Base-by-base conservation (phyloP, 345 rosid genomes). In the Eutrema japonicum region DNA sequence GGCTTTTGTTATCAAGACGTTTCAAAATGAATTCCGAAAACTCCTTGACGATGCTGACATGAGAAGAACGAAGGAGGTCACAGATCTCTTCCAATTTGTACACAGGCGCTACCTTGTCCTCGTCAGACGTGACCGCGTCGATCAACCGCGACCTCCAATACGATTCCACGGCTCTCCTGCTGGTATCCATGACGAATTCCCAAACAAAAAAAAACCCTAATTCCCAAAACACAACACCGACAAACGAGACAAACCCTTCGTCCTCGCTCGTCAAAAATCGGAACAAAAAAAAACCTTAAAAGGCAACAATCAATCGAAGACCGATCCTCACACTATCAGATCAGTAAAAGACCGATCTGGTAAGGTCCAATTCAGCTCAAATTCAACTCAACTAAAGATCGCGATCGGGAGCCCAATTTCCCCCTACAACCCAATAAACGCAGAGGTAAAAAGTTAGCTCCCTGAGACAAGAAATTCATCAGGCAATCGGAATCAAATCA, bases 141-240 rank as follows among this genome's bases (percentile, higher is more conserved):
- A 92, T 71, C 94, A 95, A 84, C 82, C 92, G 81, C 75, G 98
- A 92, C 70, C 99, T 86, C 99, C 98, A 90, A 71, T 90, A 95
- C 70, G 99, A 90, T 72, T 95, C 99, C 82, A 95, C 98, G 14
- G 99, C 99, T 82, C 98, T 88, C 76, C 98, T 87, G 83, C 99
- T 95, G 63, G 99, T 92, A 82, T 95, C 98, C 99, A 95, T 95
- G 66, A 41, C 35, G 60, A 46, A 27, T 37, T 40, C 48, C 70
- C 13, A 27, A 32, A 11, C 51, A 16, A 22, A 8, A 5, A 45
- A 54, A 18, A 45, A 26, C n/a, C 60, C 53, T 32, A 51, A 71
- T 60, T 33, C 64, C 71, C 32, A 52, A 63, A 40, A 29, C 52
- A 10, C 52, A 14, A 14, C 50, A 41, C n/a, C 16, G 8, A 22